Conservation (phyloP, 2,329 filamentous ascomycete species). For the Hypoxylon sp. region DNA sequence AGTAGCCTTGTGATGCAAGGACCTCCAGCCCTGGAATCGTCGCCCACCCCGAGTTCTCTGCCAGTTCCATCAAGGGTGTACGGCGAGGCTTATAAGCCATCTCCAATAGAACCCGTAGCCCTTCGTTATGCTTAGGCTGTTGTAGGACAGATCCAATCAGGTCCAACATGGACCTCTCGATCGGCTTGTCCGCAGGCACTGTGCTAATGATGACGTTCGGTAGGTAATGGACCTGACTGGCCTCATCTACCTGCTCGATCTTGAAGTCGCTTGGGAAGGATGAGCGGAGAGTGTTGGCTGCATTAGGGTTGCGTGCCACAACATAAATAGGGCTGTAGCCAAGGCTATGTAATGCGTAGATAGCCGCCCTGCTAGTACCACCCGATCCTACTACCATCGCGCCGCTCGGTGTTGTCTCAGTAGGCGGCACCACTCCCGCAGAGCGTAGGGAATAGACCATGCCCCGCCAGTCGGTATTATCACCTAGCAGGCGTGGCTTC, state of each 20-base stretch:
- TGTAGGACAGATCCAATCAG: slow-evolving; percentile 71
- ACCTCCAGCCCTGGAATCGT: slow-evolving; percentile 92
- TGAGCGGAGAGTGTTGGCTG: slow-evolving; percentile 76
- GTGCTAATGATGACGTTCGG: slow-evolving; percentile 87
- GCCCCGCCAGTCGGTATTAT: slow-evolving; percentile 96
- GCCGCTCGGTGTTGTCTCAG: slow-evolving; percentile 60
- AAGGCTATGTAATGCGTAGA: slow-evolving; percentile 88
- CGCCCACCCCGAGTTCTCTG: slow-evolving; percentile 82
- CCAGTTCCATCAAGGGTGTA: slow-evolving; percentile 88
- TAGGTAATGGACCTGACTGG: slow-evolving; percentile 63
- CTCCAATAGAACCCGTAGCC: slow-evolving; percentile 79
- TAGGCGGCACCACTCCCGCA: slow-evolving; percentile 70
- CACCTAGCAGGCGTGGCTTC: slow-evolving; percentile 76
- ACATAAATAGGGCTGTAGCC: slow-evolving; percentile 90
- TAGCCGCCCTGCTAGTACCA: slow-evolving; percentile 90
- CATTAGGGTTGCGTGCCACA: slow-evolving; percentile 80
- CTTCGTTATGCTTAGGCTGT: slow-evolving; percentile 55
- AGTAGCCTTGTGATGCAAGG: slow-evolving; percentile 88
- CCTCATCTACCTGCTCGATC: slow-evolving; percentile 70
- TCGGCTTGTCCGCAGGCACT: slow-evolving; percentile 88
- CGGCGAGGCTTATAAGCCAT: slow-evolving; percentile 95
- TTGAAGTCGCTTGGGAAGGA: slow-evolving; percentile 83
- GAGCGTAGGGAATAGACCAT: slow-evolving; percentile 85
- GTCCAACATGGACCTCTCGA: slow-evolving; percentile 79
- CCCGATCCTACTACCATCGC: slow-evolving; percentile 92